phyloP scores from a whole-genome alignment of 2,329 filamentous ascomycete species.

The Epichloe amarillans region DNA sequence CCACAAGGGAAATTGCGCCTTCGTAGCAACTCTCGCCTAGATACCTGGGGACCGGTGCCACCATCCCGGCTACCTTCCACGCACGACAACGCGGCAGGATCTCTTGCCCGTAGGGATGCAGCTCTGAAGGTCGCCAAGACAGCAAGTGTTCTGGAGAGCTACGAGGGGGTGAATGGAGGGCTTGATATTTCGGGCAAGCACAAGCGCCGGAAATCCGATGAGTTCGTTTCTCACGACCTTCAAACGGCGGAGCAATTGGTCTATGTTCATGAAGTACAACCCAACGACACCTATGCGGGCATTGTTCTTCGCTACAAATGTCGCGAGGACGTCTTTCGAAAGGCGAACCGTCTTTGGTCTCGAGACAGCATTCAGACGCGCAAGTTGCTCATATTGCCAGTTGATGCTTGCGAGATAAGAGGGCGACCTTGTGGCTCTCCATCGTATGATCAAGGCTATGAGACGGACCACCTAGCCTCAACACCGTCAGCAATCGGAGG shows the following conservation, averaged over 20 bases:
- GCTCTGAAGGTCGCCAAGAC: conserved; percentile 42
- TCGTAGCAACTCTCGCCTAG: conserved; percentile 10
- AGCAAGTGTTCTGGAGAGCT: conserved; percentile 46
- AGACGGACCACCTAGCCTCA: conserved; percentile 37
- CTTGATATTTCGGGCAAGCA: conserved; percentile 40
- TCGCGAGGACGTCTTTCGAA: conserved; percentile 67
- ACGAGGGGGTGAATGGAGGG: conserved; percentile 45
- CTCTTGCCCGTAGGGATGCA: conserved; percentile 38
- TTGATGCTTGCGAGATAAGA: conserved; percentile 78
- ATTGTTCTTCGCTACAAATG: conserved; percentile 86
- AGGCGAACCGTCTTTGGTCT: conserved; percentile 88
- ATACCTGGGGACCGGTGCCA: conserved; percentile 38
- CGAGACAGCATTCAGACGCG: conserved; percentile 81
- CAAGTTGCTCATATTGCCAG: conserved; percentile 69
- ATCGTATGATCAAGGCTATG: conserved; percentile 22
- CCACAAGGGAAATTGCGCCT: neutral
- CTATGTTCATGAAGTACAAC: conserved; percentile 77
- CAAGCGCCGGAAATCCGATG: conserved; percentile 59
- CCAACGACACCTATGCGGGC: conserved; percentile 78
- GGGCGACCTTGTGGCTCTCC: conserved; percentile 54
- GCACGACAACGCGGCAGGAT: conserved; percentile 40
- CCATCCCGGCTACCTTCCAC: conserved; percentile 24
- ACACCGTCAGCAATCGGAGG: conserved; percentile 26
- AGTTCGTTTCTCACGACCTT: conserved; percentile 36
- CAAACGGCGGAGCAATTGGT: conserved; percentile 66